Percentiles rank a stretch among this genome's conserved stretches.
phyloP scores from a whole-genome alignment of 1,284 basidiomycete genomes.

The Ceratobasidium sp. region DNA sequence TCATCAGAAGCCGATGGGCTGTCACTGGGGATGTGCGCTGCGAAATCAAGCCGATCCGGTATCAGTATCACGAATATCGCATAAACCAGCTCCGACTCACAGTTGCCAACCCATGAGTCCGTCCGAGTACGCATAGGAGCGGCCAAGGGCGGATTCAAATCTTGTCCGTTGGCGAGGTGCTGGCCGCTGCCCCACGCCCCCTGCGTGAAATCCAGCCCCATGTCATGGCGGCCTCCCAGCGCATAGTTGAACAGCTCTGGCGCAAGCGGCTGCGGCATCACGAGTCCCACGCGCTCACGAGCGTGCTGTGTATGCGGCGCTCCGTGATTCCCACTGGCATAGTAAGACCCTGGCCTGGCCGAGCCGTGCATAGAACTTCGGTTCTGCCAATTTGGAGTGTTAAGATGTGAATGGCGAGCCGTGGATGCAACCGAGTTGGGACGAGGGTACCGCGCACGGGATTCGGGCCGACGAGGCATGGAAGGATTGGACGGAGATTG shows the following conservation, averaged over 20 bases:
- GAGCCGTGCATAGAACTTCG: slow-evolving; percentile 1
- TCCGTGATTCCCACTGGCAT: slow-evolving; percentile 13
- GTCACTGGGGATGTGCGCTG: slow-evolving; percentile 4
- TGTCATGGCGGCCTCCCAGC: slow-evolving; percentile 21
- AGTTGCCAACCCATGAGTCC: slow-evolving; percentile 20
- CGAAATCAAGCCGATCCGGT: background rate
- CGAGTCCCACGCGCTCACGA: slow-evolving; percentile 32
- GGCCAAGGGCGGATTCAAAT: background rate
- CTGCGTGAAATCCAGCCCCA: slow-evolving; percentile 19
- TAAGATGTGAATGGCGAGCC: slow-evolving; percentile 50
- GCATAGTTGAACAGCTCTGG: slow-evolving; percentile 30
- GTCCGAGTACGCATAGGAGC: slow-evolving; percentile 2
- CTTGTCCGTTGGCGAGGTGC: background rate
- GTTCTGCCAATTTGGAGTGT: background rate
- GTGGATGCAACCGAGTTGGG: slow-evolving; percentile 82
- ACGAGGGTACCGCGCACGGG: slow-evolving; percentile 72
- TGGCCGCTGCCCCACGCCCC: slow-evolving; percentile 7
- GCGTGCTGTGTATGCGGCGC: slow-evolving; percentile 28
- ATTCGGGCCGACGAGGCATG: slow-evolving; percentile 9
- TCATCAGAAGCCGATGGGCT: slow-evolving; percentile 2
- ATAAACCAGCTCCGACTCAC: background rate
- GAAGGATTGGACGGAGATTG: background rate
- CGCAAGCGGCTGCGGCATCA: slow-evolving; percentile 35
- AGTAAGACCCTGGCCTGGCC: slow-evolving; percentile 7
- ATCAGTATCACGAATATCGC: background rate